Conservation (phyloP, 2,329 filamentous ascomycete species). For the Paracoccidioides brasiliensis region DNA sequence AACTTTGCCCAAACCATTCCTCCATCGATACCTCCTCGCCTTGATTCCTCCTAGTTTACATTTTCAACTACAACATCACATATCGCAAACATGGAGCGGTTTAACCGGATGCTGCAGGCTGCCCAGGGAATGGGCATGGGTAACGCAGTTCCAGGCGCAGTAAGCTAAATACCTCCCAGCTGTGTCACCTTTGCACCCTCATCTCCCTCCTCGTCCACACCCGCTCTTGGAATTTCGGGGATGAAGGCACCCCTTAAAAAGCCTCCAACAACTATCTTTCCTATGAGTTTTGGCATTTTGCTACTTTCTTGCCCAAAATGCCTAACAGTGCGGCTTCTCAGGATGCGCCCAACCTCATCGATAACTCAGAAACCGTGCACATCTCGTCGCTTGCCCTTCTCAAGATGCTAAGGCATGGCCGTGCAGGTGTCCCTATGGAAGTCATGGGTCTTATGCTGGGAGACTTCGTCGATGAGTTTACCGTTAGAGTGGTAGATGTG, state of each 20-base stretch:
- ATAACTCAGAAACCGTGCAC: constrained; percentile 98
- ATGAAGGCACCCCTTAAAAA: not conserved
- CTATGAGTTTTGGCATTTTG: too few species aligned
- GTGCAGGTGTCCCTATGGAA: constrained; percentile 97
- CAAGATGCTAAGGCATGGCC: constrained; percentile 97
- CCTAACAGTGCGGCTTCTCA: constrained; percentile 25
- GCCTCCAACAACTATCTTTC: too few species aligned
- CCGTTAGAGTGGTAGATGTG: constrained; percentile 92
- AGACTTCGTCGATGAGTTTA: constrained; percentile 98
- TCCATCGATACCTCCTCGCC: too few species aligned
- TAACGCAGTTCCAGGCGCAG: constrained; percentile 25
- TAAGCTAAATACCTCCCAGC: constrained; percentile 16
- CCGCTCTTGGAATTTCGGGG: not conserved
- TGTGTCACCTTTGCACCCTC: not conserved
- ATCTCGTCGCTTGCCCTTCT: constrained; percentile 93
- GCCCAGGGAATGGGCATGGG: constrained; percentile 48
- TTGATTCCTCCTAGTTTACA: not conserved
- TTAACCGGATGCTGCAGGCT: constrained; percentile 73
- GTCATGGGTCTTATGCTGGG: constrained; percentile 99
- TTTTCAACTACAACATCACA: not conserved
- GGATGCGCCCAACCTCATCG: constrained; percentile 85
- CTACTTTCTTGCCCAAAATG: too few species aligned
- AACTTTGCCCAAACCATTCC: not conserved
- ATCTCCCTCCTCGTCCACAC: not conserved
- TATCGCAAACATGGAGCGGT: constrained; percentile 61